Evolutionary conservation across 352 stramenopile genomes (phyloP).

Genomic region (Pythium biforme): DNA sequence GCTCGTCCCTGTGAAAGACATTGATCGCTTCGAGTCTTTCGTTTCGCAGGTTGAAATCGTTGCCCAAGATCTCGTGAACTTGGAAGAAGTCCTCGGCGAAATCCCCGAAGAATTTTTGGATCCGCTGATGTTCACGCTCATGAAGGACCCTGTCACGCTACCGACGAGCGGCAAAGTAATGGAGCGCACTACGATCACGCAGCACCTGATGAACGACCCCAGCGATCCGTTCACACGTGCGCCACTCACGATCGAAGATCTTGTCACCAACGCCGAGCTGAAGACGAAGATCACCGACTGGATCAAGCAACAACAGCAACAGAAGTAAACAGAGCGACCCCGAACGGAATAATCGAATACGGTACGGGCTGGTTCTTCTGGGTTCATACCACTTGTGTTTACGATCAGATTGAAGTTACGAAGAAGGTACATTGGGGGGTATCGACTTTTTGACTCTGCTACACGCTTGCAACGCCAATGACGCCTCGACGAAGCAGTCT

Average conservation of each 20-base stretch:
- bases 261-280: constrained; percentile 58
- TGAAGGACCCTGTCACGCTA: constrained; percentile 95
- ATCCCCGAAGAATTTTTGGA: constrained; percentile 97
- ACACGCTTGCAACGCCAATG: neutral
- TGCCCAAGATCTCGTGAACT: constrained; percentile 42
- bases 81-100: constrained; percentile 86
- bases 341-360: neutral
- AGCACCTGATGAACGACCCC: constrained; percentile 96
- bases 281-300: constrained; percentile 71
- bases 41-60: constrained; percentile 50
- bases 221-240: constrained; percentile 97
- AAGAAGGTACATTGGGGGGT: neutral
- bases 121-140: constrained; percentile 93
- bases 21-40: constrained; percentile 60
- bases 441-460: neutral
- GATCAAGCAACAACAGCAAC: constrained; percentile 29
- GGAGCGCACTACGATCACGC: constrained; percentile 93
- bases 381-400: neutral
- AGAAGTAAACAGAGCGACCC: neutral
- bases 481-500: neutral
- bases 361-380: neutral
- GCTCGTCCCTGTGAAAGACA: constrained; percentile 41
- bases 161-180: constrained; percentile 90
- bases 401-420: neutral
- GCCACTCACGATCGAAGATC: constrained; percentile 70